phyloP scores from a whole-genome alignment of 2,329 filamentous ascomycete genomes.

The Zalaria sp. region DNA sequence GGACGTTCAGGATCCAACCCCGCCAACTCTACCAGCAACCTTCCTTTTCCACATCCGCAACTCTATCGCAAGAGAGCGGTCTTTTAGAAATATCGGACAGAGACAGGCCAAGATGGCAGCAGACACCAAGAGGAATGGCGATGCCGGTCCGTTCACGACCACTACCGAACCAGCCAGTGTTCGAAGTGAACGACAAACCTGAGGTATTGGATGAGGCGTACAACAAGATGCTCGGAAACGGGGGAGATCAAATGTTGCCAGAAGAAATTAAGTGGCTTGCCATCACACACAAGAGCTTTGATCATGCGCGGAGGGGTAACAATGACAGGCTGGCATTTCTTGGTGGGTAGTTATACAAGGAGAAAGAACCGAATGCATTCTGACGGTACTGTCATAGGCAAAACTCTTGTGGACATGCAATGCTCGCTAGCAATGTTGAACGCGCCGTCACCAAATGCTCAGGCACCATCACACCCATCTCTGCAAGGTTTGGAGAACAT shows the following conservation, averaged over 20 bases:
- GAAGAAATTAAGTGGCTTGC: constrained; percentile 96
- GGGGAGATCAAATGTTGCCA: constrained; percentile 58
- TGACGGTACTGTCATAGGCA: constrained; percentile 31
- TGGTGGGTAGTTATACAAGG: constrained; percentile 38
- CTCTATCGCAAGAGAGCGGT: constrained; percentile 11
- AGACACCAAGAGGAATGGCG: constrained; percentile 32
- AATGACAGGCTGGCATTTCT: constrained; percentile 87
- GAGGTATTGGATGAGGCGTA: constrained; percentile 65
- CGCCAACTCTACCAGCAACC: background rate
- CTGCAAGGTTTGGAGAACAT: constrained; percentile 65
- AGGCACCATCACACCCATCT: constrained; percentile 48
- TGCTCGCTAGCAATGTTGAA: constrained; percentile 47
- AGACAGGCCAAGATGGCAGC: constrained; percentile 33
- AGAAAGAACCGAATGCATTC: constrained; percentile 7
- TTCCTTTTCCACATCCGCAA: constrained; percentile 20
- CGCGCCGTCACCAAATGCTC: constrained; percentile 13
- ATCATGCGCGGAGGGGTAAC: constrained; percentile 84
- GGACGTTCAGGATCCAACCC: background rate
- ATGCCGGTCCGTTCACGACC: constrained; percentile 41
- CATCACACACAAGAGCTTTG: constrained; percentile 95
- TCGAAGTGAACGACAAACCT: constrained; percentile 63
- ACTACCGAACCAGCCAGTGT: constrained; percentile 42
- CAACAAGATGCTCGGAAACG: constrained; percentile 56
- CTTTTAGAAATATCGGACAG: constrained; percentile 10
- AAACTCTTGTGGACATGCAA: constrained; percentile 50